phyloP scores from a whole-genome alignment of 2,329 filamentous ascomycete genomes.

The Biscogniauxia marginata region DNA sequence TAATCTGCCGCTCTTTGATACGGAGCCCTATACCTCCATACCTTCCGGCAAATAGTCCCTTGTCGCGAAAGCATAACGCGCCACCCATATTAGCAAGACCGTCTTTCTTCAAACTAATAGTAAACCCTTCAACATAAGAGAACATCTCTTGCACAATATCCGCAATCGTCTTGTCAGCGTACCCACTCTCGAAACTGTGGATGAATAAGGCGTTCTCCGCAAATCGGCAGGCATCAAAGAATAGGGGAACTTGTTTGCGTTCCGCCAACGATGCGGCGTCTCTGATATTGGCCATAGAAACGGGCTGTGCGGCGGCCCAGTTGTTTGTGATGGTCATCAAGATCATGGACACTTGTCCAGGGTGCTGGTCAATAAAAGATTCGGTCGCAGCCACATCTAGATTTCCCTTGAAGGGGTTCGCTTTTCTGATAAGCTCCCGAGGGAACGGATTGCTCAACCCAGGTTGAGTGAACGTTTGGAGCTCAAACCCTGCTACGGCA shows the following conservation, averaged over 20 bases:
- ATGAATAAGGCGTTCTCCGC: slow-evolving; percentile 28
- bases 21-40: slow-evolving; percentile 16
- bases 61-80: slow-evolving; percentile 15
- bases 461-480: slow-evolving; percentile 19
- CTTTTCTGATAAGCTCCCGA: slow-evolving; percentile 10
- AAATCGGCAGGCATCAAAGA: slow-evolving; percentile 27
- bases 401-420: slow-evolving; percentile 21
- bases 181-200: slow-evolving; percentile 20
- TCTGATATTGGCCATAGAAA: slow-evolving; percentile 27
- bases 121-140: slow-evolving; percentile 23
- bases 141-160: slow-evolving; percentile 25
- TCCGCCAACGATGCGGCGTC: slow-evolving; percentile 11
- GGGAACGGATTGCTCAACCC: slow-evolving; percentile 13
- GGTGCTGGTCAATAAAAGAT: slow-evolving; percentile 9
- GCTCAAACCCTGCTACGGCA: slow-evolving; percentile 14
- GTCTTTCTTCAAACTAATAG: slow-evolving; percentile 26
- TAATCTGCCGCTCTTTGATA: slow-evolving; percentile 19
- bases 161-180: slow-evolving; percentile 9
- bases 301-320: slow-evolving; percentile 23
- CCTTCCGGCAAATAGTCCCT: slow-evolving; percentile 10
- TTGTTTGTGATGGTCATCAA: slow-evolving; percentile 27
- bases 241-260: slow-evolving; percentile 16
- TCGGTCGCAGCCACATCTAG: slow-evolving; percentile 15
- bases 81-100: slow-evolving; percentile 26
- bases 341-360: slow-evolving; percentile 14